Evolutionary conservation across 495 filamentous ascomycete species (phyloP), one percentile per base, ranked within the genome.

Genomic region (Podospora sp.): DNA sequence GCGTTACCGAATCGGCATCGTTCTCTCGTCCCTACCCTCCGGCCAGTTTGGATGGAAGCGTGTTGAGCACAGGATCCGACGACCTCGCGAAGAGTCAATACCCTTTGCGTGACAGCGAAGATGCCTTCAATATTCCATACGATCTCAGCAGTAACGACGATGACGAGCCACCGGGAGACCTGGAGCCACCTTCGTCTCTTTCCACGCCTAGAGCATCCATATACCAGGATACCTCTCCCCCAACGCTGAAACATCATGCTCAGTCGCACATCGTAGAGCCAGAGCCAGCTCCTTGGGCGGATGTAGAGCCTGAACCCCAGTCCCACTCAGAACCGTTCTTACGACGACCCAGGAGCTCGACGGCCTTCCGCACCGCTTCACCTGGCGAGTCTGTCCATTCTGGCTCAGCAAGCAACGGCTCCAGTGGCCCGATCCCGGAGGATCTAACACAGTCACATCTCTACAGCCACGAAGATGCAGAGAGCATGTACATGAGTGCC

Each of bases 401-500:
- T 9, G 65, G 29, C 29, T 69, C 75, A 20, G 68, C 69, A 35
- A 75, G 70, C 52, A 68, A 67, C 12, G 63, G 67, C 24, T 72
- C 75, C 1, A 33, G 66, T 27, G 20, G 60, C 24, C 46, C 51
- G 20, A 35, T 25, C 20, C 26, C 49, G 12, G 85, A 85, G 29
- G 85, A 89, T 63, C 83, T 92, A 18, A 79, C 84, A 21, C 72
- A 91, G 67, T 98, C 96, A 11, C 92, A 85, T 69, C 75, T 95
- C 18, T 98, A 93, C 75, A 94, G 87, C 62, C 90, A 96, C 64
- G 92, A 96, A 65, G 93, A 98, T 66, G 95, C 95, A 0, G 90
- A 94, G 71, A 98, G 95, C 77, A 90, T 99, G 88, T 98, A 98
- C 69, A 94, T 97, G 84, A 86, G 84, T 63, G 84, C 84, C 2